Base-by-base conservation (phyloP, 208 protist genomes). In the Acanthamoeba healyi region DNA sequence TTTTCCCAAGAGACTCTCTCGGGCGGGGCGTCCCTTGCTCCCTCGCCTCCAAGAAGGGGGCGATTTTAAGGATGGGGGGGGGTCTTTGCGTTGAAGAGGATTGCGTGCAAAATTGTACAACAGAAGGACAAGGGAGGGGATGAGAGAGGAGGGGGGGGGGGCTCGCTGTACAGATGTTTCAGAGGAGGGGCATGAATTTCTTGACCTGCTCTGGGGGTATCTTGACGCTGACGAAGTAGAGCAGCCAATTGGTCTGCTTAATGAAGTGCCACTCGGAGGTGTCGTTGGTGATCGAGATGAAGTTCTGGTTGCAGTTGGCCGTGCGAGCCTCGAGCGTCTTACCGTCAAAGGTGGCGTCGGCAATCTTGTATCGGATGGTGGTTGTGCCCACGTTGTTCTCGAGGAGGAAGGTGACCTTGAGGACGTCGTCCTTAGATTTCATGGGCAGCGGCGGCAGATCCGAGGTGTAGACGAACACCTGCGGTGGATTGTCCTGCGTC, bases 371-470 rank as follows among this genome's bases (percentile, higher is more conserved):
- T 4, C 86, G 86, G 2, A 92, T 54, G 10, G 86, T 92, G 32
- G 86, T 77, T 26, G 61, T 74, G 24, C 86, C 86, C 19, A 92
- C 86, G 56, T 92, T 92, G 63, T 92, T 92, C 63, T 92, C 86
- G 42, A 92, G 86, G 22, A 92, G 86, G 61, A 92, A 92, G 44
- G 86, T 92, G 19, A 74, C 86, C 54, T 54, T 67, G 58, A 92
- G 86, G 19, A 54, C 44, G 32, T 65, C 61, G 42, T 92, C 86
- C 26, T 92, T 92, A 7, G 49, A 56, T 51, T 51, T 87, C n/a
- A 92, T 42, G 34, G 86, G 86, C 58, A 92, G 15, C 9, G 86
- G 58, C 12, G 86, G 86, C 32, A 92, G 58, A 49, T 92, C 86
- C 19, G 86, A 77, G 24, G 86, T 92, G 56, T 77, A 74, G 7